Base-by-base conservation (phyloP, 1,284 basidiomycete genomes). In the Papiliotrema flavescens region DNA sequence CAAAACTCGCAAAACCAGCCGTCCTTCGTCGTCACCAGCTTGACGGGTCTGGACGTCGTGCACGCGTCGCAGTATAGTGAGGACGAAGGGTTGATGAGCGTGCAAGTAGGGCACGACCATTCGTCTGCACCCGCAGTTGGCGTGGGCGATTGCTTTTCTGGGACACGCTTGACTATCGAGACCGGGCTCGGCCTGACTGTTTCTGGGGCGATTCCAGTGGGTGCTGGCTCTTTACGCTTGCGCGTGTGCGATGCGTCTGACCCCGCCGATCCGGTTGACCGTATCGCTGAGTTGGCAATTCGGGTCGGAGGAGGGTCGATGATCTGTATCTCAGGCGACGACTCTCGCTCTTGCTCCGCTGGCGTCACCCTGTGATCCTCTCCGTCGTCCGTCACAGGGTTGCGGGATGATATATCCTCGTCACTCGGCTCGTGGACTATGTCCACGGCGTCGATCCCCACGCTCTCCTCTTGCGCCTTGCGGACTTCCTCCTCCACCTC, bases 1-100 rank as follows among this genome's bases (percentile, higher is more conserved):
- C 89, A 91, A n/a, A 78, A 76, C 15, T 79, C 72, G 67, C 89
- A 91, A 19, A 77, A 79, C 88, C 89, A 91, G 2, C 81, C 81
- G 19, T 74, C 8, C 37, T 34, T 88, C 89, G 17, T 35, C 39
- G 39, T 51, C 44, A 37, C 24, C 26, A 15, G n/a, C 34, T 13
- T 11, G 28, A 2, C 62, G 0, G 85, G 84, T 37, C 82, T 82
- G 23, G 74, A 71, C 1, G 80, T 70, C 14, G 77, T 64, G 66
- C 90, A 92, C 2, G 83, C 85, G 17, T 11, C 35, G 17, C 35
- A 36, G 11, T 9, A 36, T 17, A 11, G 9, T 36, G 35, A 9
- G 9, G 9, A 17, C 35, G 35, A 9, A 36, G 9, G 9, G 35
- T 36, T 36, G 17, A 36, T 36, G 35, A 36, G 35, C 17, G 35